Base-by-base conservation (phyloP, 2,329 filamentous ascomycete species). In the Dothiorella sarmentorum region DNA sequence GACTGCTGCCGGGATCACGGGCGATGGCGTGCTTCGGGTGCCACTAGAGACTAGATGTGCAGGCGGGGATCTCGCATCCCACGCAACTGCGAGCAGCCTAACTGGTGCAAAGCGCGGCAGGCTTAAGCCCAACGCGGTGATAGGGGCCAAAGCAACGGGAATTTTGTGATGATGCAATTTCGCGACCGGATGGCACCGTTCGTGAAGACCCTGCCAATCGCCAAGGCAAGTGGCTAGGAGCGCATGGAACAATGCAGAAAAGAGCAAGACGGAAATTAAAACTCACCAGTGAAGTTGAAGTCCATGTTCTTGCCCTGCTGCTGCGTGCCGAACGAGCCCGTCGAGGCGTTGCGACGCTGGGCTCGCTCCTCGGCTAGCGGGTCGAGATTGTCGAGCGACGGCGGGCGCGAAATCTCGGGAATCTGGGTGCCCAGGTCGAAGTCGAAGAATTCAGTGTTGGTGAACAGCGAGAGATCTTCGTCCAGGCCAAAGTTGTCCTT, bases 361-460 rank as follows among this genome's bases (percentile, higher is more conserved):
- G 59, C 55, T n/a, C 56, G 51, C 45, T 64, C 63, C 60, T 69
- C 67, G 47, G 60, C 60, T 38, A 67, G 67, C 27, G 69, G 60
- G 52, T 68, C 66, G 60, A 72, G 64, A 55, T 67, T 64, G 45
- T 53, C 72, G 66, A 51, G 37, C 44, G 56, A 27, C 57, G 68
- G 66, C 18, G 20, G 29, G 59, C 49, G 61, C 26, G 61, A 42
- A 4, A 57, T 29, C 13, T 59, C 22, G 3, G 56, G 20, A 66
- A 70, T 64, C 42, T 68, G 63, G 4, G 38, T 64, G 27, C 63
- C 63, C 58, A 63, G 66, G 69, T 93, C 88, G 67, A 93, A 91
- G 67, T 84, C 78, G 69, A 79, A 82, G 75, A 88, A 90, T 29
- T 85, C 80, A 9, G 81, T 74, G 49, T 79, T 80, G 37, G 82